Conservation (phyloP, 2,329 filamentous ascomycete species). For the Eutypa lata region DNA sequence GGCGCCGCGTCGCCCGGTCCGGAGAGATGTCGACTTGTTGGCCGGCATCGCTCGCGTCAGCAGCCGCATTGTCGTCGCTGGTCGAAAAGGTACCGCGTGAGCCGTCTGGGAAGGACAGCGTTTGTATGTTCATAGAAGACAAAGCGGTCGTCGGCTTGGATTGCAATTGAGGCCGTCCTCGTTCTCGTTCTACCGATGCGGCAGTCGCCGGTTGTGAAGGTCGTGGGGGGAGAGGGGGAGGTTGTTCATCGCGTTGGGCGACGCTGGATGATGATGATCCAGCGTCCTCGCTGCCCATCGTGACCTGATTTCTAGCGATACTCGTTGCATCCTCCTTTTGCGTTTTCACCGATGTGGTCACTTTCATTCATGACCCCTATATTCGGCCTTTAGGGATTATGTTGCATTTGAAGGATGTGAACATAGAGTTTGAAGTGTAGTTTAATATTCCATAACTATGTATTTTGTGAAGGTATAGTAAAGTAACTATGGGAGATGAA, state of each 20-base stretch:
- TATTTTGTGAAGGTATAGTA: no score
- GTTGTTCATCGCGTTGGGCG: conserved; percentile 39
- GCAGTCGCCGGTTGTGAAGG: conserved; percentile 26
- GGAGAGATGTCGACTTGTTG: conserved; percentile 30
- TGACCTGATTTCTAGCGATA: conserved; percentile 7
- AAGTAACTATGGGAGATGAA: no score
- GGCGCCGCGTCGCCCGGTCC: conserved; percentile 11
- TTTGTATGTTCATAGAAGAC: conserved; percentile 77
- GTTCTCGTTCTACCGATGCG: conserved; percentile 26
- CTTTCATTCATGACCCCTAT: not conserved
- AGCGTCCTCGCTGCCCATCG: conserved; percentile 31
- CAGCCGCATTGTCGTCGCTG: conserved; percentile 30
- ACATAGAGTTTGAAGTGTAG: no score
- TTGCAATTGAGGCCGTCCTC: conserved; percentile 35
- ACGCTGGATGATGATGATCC: conserved; percentile 17
- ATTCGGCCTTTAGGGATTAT: not conserved
- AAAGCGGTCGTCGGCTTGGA: conserved; percentile 81
- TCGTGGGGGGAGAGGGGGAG: conserved; percentile 55
- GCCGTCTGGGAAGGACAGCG: conserved; percentile 69
- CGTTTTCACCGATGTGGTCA: not conserved
- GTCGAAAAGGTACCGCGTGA: conserved; percentile 61
- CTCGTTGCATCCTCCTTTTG: conserved; percentile 6
- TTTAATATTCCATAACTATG: no score
- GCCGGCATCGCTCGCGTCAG: conserved; percentile 14
- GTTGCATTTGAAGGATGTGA: not conserved